Evolutionary conservation across 768 basidiomycete genomes (phyloP).

Genomic region (Phanerochaete carnosa): DNA sequence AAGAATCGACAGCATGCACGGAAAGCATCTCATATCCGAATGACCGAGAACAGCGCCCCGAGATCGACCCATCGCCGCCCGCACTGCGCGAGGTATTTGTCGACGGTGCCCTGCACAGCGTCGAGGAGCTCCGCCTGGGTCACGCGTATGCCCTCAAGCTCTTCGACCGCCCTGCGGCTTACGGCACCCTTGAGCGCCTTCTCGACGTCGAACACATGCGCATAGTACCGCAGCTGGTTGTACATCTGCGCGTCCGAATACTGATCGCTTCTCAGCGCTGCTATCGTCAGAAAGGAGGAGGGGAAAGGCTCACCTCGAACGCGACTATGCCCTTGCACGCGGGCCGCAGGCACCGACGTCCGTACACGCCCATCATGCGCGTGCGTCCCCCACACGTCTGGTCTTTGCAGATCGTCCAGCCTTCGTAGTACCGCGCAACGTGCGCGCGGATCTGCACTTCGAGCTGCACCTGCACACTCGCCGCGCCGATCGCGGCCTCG

Average conservation of each 20-base stretch:
- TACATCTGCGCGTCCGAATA: constrained; percentile 85
- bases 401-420: constrained; percentile 87
- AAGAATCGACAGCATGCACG: not conserved
- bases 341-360: constrained; percentile 68
- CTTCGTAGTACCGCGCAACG: constrained; percentile 83
- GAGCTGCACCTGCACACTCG: constrained; percentile 78
- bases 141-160: not conserved
- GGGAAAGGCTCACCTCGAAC: constrained; percentile 61
- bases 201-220: constrained; percentile 70
- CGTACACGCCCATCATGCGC: constrained; percentile 93
- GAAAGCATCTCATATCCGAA: constrained; percentile 39
- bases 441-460: constrained; percentile 80
- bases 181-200: constrained; percentile 49
- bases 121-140: constrained; percentile 49
- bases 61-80: constrained; percentile 91
- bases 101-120: constrained; percentile 53
- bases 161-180: constrained; percentile 26
- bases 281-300: not conserved
- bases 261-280: constrained; percentile 35
- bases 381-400: constrained; percentile 79
- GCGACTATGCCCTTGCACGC: constrained; percentile 69
- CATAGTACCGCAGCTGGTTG: constrained; percentile 85
- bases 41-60: constrained; percentile 73
- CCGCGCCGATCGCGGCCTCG: constrained; percentile 41
- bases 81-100: constrained; percentile 82